Conservation (phyloP, 345 rosid species). For the Eucalyptus camaldulensis region DNA sequence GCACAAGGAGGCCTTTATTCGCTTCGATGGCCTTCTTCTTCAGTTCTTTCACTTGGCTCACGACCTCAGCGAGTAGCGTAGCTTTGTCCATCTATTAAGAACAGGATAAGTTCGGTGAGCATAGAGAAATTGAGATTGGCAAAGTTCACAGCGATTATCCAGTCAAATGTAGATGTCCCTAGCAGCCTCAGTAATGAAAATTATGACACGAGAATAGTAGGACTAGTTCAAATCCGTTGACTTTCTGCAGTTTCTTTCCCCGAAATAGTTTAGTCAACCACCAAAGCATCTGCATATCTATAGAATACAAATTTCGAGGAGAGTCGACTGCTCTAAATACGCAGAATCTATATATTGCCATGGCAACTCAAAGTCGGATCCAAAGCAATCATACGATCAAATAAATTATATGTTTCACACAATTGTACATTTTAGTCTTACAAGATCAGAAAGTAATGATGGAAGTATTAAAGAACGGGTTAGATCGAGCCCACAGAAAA, state of each 20-base stretch:
- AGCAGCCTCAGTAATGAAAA: neutral
- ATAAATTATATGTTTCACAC: neutral
- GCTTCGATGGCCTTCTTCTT: constrained; percentile 32
- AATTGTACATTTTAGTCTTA: neutral
- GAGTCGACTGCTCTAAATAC: neutral
- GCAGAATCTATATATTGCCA: neutral
- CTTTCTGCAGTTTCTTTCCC: neutral
- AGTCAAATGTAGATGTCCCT: neutral
- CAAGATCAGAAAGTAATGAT: neutral
- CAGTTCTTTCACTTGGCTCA: constrained; percentile 36
- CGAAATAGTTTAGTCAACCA: neutral
- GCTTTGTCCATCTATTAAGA: constrained; percentile 60
- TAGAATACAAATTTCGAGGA: neutral
- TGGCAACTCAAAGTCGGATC: neutral
- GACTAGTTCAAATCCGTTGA: neutral
- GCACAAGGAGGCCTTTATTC: constrained; percentile 31
- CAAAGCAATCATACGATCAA: neutral
- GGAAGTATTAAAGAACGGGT: neutral
- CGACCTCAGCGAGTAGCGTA: constrained; percentile 59
- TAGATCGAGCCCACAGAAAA: neutral
- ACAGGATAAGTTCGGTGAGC: neutral
- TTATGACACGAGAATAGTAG: neutral
- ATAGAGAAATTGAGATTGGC: neutral
- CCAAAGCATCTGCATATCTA: neutral
- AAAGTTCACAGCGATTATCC: neutral